These are phyloP conservation scores for Komagataella phaffii DNA, from an alignment of 805 yeast species.

Conservation along the genomic window DNA sequence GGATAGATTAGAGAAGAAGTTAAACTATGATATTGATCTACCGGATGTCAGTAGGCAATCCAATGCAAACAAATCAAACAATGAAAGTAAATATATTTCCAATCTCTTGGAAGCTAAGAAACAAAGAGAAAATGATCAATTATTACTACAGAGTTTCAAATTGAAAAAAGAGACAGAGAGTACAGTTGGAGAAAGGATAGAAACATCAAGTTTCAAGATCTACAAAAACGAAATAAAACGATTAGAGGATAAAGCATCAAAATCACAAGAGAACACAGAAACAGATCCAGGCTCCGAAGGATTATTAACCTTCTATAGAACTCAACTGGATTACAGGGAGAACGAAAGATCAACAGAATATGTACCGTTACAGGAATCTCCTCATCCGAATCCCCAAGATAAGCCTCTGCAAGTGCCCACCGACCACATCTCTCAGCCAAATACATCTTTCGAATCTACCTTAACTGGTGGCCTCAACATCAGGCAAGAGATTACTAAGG, in stretches of 20 bases:
- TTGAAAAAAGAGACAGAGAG: conserved; percentile 26
- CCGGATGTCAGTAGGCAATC: neutral
- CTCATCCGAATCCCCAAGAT: neutral
- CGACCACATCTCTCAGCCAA: neutral
- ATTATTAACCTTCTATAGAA: neutral
- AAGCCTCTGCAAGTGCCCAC: neutral
- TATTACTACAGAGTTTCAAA: conserved; percentile 23
- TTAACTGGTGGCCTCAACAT: neutral
- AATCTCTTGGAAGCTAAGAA: conserved; percentile 28
- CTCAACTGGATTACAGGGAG: neutral
- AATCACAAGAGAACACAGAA: neutral
- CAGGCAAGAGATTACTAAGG: neutral
- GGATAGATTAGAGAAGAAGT: neutral
- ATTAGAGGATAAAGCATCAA: neutral
- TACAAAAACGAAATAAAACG: conserved; percentile 18
- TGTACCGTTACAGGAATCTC: neutral
- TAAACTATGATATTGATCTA: neutral
- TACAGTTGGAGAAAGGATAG: conserved; percentile 21
- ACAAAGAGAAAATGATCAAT: conserved; percentile 29
- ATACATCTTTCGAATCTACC: neutral
- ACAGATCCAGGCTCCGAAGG: neutral
- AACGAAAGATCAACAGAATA: neutral
- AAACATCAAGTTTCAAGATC: conserved; percentile 30
- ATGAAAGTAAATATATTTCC: conserved; percentile 22
- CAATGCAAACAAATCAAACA: neutral